Base-by-base conservation (phyloP, 345 rosid genomes). In the Salix dunnii region DNA sequence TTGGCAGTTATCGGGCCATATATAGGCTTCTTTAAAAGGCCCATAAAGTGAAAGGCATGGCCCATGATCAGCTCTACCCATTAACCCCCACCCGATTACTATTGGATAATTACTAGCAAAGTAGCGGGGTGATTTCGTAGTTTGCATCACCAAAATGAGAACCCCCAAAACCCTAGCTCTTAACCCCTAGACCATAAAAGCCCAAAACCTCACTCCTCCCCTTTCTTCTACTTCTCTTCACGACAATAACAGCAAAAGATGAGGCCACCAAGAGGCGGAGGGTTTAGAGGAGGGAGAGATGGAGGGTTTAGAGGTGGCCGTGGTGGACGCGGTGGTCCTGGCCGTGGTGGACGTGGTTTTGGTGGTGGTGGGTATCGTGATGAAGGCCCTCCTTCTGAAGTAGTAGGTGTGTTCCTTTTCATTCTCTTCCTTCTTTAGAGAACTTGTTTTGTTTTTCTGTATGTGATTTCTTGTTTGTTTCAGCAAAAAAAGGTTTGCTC, bases 371-470 rank as follows among this genome's bases (percentile, higher is more conserved):
- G 80, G 21, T 76, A 84, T 74, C 88, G 86, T 49, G 95, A 93
- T 74, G 97, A 94, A 61, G 98, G 97, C n/a, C 98, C 98, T 81
- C 98, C 98, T 46, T 81, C 80, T 33, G 91, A 94, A 89, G 96
- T 94, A 64, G 90, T 93, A 53, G 93, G 93, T 89, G 51, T 38
- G 91, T 85, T 72, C 65, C 71, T 20, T 81, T 28, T 25, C 68
- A 36, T 68, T 18, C 2, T 5, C 21, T 28, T 21, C 51, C 58
- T 27, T 75, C 14, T 43, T 69, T 72, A 60, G 23, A 63, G 17
- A n/a, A 11, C 3, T 20, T 66, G 73, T 31, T 51, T 74, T 36
- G 0, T 53, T 31, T 40, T 58, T 27, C 36, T 42, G 23, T 69
- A 27, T 33, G 2, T 17, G 33, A 5, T 10, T 23, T 73, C 63